phyloP scores from a whole-genome alignment of 2,329 filamentous ascomycete genomes.

The Mariannaea sp. region DNA sequence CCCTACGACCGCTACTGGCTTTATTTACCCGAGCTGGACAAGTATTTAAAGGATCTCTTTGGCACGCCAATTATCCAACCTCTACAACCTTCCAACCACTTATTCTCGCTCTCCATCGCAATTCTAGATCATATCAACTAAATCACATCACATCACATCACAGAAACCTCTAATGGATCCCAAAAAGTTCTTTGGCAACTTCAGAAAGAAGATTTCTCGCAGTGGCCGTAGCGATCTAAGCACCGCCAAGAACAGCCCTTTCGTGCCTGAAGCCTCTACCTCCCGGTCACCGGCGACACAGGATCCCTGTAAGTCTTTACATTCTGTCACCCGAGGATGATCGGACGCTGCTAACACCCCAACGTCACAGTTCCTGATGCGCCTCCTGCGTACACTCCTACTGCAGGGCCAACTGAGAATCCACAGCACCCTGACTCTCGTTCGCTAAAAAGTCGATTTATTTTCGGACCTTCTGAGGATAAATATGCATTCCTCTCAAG shows the following conservation, averaged over 20 bases:
- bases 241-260: constrained; percentile 15
- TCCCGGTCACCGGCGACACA: background rate
- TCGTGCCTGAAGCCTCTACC: background rate
- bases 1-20: too few relatives aligned
- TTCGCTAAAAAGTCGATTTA: constrained; percentile 29
- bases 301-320: constrained; percentile 5
- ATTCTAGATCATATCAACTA: too few relatives aligned
- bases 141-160: too few relatives aligned
- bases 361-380: constrained; percentile 35
- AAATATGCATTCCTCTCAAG: constrained; percentile 74
- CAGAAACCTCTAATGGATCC: too few relatives aligned
- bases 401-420: constrained; percentile 19
- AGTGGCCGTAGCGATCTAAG: constrained; percentile 4
- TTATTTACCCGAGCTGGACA: too few relatives aligned
- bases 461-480: constrained; percentile 59
- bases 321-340: too few relatives aligned
- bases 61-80: too few relatives aligned
- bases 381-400: constrained; percentile 44
- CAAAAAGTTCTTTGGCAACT: constrained; percentile 30
- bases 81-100: too few relatives aligned
- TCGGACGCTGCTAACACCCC: background rate
- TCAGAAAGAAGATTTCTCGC: constrained; percentile 34
- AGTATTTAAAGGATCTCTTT: too few relatives aligned
- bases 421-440: constrained; percentile 20
- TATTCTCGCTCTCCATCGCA: too few relatives aligned